Evolutionary conservation across 345 rosid species (phyloP).

Genomic region (Capsella bursapastoris): DNA sequence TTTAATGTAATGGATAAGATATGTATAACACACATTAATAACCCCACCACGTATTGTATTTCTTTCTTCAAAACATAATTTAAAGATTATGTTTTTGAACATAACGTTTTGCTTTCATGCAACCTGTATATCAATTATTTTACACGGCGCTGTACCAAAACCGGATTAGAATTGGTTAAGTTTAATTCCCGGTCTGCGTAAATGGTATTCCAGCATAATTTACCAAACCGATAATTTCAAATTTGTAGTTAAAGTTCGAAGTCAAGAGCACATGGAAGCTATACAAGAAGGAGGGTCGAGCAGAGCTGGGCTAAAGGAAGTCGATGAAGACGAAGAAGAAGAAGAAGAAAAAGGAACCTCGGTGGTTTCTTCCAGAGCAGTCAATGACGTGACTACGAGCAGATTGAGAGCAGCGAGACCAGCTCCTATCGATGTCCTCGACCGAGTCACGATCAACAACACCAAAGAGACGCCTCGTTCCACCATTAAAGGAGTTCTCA

Average conservation of each 20-base stretch:
- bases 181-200: background rate
- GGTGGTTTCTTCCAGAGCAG: background rate
- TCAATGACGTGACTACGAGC: background rate
- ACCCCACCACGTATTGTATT: background rate
- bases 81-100: background rate
- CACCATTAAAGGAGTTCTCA: conserved; percentile 59
- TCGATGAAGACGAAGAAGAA: conserved; percentile 34
- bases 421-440: conserved; percentile 57
- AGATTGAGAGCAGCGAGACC: conserved; percentile 42
- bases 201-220: background rate
- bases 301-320: conserved; percentile 46
- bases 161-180: background rate
- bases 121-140: background rate
- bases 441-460: conserved; percentile 55
- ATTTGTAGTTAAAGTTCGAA: conserved; percentile 28
- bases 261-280: conserved; percentile 47
- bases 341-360: conserved; percentile 12
- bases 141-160: background rate
- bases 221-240: conserved; percentile 17
- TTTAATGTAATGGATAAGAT: background rate
- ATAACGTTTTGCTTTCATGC: background rate
- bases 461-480: conserved; percentile 68
- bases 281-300: conserved; percentile 54
- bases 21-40: background rate
- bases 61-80: too few species aligned